phyloP scores from a whole-genome alignment of 2,329 filamentous ascomycete species.

The Leptographium wingfieldii region DNA sequence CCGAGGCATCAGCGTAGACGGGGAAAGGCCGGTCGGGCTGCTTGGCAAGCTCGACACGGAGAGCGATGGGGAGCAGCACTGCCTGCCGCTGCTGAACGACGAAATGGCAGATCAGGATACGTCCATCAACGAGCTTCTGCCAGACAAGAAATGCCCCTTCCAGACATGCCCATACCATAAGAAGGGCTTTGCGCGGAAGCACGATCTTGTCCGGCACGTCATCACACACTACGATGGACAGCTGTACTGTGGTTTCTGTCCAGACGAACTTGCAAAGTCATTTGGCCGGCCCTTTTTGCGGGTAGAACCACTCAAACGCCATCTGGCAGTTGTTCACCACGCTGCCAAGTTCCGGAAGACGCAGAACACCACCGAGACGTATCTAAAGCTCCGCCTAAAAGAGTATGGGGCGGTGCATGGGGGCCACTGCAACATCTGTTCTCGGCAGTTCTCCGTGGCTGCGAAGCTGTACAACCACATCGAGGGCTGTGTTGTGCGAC shows the following conservation, averaged over 20 bases:
- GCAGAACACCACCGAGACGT: constrained; percentile 4
- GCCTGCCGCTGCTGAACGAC: neutral
- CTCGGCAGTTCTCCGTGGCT: neutral
- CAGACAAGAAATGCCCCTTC: constrained; percentile 4
- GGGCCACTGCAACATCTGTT: constrained; percentile 4
- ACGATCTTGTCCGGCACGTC: constrained; percentile 7
- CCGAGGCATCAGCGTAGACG: neutral
- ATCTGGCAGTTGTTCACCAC: constrained; percentile 4
- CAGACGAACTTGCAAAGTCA: neutral
- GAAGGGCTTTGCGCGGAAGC: constrained; percentile 4
- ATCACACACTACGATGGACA: constrained; percentile 7
- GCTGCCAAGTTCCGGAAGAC: constrained; percentile 5
- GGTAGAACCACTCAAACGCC: constrained; percentile 7
- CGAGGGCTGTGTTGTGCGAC: constrained; percentile 4
- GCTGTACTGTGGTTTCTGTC: constrained; percentile 8
- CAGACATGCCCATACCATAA: constrained; percentile 1
- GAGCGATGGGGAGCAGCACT: neutral
- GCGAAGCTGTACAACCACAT: constrained; percentile 6
- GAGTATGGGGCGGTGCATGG: neutral
- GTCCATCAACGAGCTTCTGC: neutral
- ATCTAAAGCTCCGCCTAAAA: neutral
- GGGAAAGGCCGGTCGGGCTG: neutral
- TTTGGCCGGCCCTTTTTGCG: constrained; percentile 2
- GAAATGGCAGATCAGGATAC: neutral
- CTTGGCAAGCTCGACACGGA: neutral